Base-by-base conservation (phyloP, 495 filamentous ascomycete genomes). In the Xylaria castorea region DNA sequence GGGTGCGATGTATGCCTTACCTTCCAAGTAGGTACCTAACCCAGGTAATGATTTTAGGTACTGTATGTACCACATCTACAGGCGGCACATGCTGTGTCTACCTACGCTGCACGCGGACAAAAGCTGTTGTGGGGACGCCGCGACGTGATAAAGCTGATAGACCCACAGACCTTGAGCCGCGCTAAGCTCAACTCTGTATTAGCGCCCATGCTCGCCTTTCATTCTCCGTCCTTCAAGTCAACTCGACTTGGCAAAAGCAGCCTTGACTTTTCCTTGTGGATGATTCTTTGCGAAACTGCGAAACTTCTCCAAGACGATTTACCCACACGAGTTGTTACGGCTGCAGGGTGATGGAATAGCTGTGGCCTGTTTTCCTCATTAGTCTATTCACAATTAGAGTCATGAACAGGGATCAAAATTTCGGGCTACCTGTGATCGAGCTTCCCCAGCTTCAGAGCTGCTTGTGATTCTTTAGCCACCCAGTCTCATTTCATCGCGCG, bases 161-260 rank as follows among this genome's bases (percentile, higher is more conserved):
- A 34, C 58, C 34, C 27, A 32, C 30, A 32, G 22, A 32, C n/a
- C 4, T 66, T 64, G 46, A 75, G 77, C 73, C 77, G 73, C 77
- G 73, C 77, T 75, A 78, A 14, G 12, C 66, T 51, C 8, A n/a
- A n/a, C 14, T 57, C 9, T 11, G 20, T 71, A 51, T 46, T 58
- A 66, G 68, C 48, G 58, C 57, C 68, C 63, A 72, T 34, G 48
- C 71, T 77, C 25, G 53, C 12, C 53, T 70, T 64, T 66, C 30
- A 69, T 77, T 75, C 68, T 77, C 72, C 71, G 68, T 57, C 30
- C 50, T 12, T 60, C 62, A 63, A 68, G 50, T 50, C 72, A 8
- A n/a, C 66, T 57, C 5, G 27, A 57, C 53, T 32, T 57, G 53
- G 53, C 53, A 32, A 60, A 65, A 32, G 53, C 32, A 51, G 27